Conservation (phyloP, 306 rosid genomes). For the Castanea mollissima region DNA sequence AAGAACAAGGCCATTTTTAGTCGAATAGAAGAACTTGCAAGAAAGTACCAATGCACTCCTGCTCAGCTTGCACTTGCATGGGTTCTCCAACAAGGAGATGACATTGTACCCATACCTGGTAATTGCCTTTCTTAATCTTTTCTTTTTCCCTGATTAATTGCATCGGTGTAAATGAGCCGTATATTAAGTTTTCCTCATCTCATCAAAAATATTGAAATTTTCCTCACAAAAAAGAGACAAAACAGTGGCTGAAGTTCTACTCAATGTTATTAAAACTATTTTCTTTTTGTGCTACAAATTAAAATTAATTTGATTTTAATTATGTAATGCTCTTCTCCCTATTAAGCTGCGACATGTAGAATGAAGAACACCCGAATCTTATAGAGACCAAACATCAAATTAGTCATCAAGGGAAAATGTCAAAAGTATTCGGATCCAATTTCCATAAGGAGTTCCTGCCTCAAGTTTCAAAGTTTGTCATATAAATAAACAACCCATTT, state of each 20-base stretch:
- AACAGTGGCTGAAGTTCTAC: neutral
- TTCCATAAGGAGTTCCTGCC: neutral
- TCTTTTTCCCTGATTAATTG: neutral
- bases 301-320: too few relatives aligned
- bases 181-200: neutral
- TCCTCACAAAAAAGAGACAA: neutral
- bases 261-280: too few relatives aligned
- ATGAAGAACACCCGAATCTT: too few relatives aligned
- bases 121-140: neutral
- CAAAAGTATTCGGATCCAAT: neutral
- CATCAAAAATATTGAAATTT: too few relatives aligned
- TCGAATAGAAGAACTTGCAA: constrained; percentile 28
- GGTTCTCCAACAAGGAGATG: constrained; percentile 50
- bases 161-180: too few relatives aligned
- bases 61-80: constrained; percentile 49
- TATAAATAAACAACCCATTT: neutral
- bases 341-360: too few relatives aligned
- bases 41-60: constrained; percentile 35
- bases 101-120: constrained; percentile 55
- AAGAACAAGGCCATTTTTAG: too few relatives aligned
- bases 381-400: neutral
- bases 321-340: neutral
- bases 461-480: neutral
- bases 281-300: too few relatives aligned
- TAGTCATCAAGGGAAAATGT: neutral